A percentile compares a stretch with the other conserved stretches of the same genome.
phyloP scores from a whole-genome alignment of 345 rosid genomes.

The Eucalyptus sp. region DNA sequence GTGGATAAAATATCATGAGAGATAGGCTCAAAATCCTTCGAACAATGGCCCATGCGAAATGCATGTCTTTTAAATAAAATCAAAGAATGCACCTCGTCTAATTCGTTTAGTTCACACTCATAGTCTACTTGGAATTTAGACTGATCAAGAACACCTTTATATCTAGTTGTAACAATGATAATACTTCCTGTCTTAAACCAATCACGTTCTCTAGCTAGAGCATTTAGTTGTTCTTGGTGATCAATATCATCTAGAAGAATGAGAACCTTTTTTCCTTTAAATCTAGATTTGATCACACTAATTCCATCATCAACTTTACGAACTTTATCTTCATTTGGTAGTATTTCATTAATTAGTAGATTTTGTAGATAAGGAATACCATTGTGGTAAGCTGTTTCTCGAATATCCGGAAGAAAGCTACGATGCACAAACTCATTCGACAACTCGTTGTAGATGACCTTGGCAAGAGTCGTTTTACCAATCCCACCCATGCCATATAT shows the following conservation, averaged over 20 bases:
- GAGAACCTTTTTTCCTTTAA: background rate
- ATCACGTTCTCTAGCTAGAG: background rate
- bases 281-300: no score
- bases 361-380: background rate
- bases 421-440: no score
- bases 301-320: background rate
- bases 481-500: background rate
- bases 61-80: background rate
- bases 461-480: background rate
- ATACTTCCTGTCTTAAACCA: background rate
- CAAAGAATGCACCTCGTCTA: no score
- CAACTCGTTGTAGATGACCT: no score
- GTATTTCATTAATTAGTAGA: no score
- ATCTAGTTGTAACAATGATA: background rate
- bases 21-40: background rate
- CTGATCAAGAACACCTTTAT: background rate
- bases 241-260: background rate
- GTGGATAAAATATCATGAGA: background rate
- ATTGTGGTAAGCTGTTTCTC: accelerated
- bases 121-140: no score
- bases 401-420: background rate
- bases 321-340: background rate
- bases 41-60: background rate
- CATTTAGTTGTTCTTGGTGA: background rate
- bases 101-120: accelerated